Evolutionary conservation across 148 eudicot genomes (phyloP), one percentile per base, ranked within the genome.

Genomic region (Selenicereus undatus): DNA sequence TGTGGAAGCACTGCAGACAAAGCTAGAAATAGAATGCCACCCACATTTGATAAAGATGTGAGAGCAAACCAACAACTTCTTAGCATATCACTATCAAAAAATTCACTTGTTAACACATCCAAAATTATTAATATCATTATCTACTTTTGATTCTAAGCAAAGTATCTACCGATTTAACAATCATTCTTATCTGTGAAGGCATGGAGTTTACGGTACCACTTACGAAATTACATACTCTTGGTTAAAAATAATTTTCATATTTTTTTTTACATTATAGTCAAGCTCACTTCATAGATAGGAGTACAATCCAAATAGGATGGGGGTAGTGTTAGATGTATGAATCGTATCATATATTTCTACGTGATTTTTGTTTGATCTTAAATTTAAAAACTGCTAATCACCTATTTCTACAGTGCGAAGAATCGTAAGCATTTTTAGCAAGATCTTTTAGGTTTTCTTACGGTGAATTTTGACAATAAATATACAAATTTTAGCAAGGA

Each of bases 1-100:
- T 82, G n/a, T 83, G 68, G 78, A 71, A 43, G 58, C 82, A 79
- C 24, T 45, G 18, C 60, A 71, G 54, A 79, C 82, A 79, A 78
- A 83, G 71, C 71, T 80, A 12, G 36, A 71, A 56, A 62, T 80
- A 12, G 36, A 71, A 56, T 76, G 24, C 24, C 17, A 2, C 52
- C 69, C 72, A 39, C 26, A 20, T 60, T 70, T 36, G 26, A 70
- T 70, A 54, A 62, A 79, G 42, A 66, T 70, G 73, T 73, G 80
- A 85, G 83, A 80, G 71, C 86, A 86, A 87, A 77, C 22, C 68
- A 22, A 56, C 62, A 56, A 14, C 20, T 56, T 17, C 13, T 5
- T 10, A 8, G 52, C n/a, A n/a, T 48, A 48, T 48, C 62, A 56
- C 22, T 56, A 3, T 6, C 77, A 76, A 77, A 80, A 52, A 78